These are phyloP conservation scores for Coleophoma crateriformis DNA, from an alignment of 2,329 filamentous ascomycete species.

Conservation along the genomic window DNA sequence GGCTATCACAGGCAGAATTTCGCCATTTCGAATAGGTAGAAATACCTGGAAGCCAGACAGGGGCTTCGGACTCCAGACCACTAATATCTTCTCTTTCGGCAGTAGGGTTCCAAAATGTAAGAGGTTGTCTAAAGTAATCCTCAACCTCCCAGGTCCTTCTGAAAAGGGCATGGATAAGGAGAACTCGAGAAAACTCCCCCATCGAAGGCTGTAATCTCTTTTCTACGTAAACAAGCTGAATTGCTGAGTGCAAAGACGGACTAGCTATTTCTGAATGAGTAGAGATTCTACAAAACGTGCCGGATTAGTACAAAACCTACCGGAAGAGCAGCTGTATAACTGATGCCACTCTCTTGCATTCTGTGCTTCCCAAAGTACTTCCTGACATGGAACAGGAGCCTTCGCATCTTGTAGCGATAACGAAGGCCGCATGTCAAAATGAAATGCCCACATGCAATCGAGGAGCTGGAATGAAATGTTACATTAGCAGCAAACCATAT, in stretches of 20 bases:
- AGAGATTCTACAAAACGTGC: slow-evolving; percentile 1
- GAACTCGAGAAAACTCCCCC: slow-evolving; percentile 41
- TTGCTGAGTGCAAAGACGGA: slow-evolving; percentile 33
- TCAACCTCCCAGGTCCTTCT: slow-evolving; percentile 42
- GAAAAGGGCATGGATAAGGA: slow-evolving; percentile 45
- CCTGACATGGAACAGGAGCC: slow-evolving; percentile 32
- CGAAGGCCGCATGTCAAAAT: slow-evolving; percentile 28
- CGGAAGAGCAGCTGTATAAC: slow-evolving; percentile 10
- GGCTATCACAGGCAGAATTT: slow-evolving; percentile 34
- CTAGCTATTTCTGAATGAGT: slow-evolving; percentile 13
- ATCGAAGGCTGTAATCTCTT: slow-evolving; percentile 36
- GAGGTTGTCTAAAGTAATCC: slow-evolving; percentile 35
- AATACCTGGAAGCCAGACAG: slow-evolving; percentile 41
- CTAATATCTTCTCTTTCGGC: slow-evolving; percentile 29
- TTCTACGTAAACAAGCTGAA: slow-evolving; percentile 41
- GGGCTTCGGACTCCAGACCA: slow-evolving; percentile 25
- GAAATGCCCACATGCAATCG: slow-evolving; percentile 34
- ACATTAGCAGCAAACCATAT: not conserved
- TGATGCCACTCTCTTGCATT: slow-evolving; percentile 27
- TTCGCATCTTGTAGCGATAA: slow-evolving; percentile 34
- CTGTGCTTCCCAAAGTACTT: slow-evolving; percentile 33
- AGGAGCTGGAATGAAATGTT: slow-evolving; percentile 25
- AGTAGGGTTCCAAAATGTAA: slow-evolving; percentile 39
- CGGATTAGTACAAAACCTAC: slow-evolving; percentile 8
- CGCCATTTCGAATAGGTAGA: slow-evolving; percentile 40